These are phyloP conservation scores for Alternaria triticimaculans DNA, from an alignment of 2,329 filamentous ascomycete genomes.

Conservation along the genomic window DNA sequence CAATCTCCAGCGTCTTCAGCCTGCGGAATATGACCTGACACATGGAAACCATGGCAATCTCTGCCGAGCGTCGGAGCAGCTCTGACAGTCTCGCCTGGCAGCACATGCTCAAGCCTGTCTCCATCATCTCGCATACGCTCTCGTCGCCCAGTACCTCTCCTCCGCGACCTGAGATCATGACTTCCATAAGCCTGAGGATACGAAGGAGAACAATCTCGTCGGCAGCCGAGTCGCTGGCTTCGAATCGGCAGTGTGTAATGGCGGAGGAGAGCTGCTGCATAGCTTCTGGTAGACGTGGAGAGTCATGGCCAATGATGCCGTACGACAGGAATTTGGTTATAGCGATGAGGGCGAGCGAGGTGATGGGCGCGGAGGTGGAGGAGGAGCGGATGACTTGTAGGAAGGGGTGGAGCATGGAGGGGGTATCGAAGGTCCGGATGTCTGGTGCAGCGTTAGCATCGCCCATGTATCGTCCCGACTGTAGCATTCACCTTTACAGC, in stretches of 20 bases:
- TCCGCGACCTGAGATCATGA: conserved; percentile 92
- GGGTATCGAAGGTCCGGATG: conserved; percentile 86
- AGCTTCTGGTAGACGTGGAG: conserved; percentile 85
- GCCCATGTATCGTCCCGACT: neutral
- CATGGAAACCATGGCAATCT: conserved; percentile 98
- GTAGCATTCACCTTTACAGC: conserved; percentile 71
- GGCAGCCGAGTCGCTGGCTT: conserved; percentile 91
- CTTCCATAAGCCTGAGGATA: conserved; percentile 97
- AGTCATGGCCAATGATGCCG: conserved; percentile 82
- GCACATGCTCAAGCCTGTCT: conserved; percentile 94
- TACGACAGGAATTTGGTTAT: conserved; percentile 98
- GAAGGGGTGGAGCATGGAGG: conserved; percentile 88
- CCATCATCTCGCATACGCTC: conserved; percentile 99
- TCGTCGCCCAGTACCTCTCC: conserved; percentile 95
- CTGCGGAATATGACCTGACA: conserved; percentile 98
- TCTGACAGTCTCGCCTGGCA: conserved; percentile 92
- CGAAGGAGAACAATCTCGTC: conserved; percentile 94
- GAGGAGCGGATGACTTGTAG: conserved; percentile 96
- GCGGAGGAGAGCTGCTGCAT: conserved; percentile 96
- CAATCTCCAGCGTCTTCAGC: conserved; percentile 83
- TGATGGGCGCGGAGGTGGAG: conserved; percentile 94
- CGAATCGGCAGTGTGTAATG: conserved; percentile 96
- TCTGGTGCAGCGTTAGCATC: conserved; percentile 60
- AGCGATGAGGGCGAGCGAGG: conserved; percentile 88
- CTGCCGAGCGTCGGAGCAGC: conserved; percentile 85